Evolutionary conservation across 2,329 filamentous ascomycete genomes (phyloP).

Genomic region (Albophoma yamanashiensis): DNA sequence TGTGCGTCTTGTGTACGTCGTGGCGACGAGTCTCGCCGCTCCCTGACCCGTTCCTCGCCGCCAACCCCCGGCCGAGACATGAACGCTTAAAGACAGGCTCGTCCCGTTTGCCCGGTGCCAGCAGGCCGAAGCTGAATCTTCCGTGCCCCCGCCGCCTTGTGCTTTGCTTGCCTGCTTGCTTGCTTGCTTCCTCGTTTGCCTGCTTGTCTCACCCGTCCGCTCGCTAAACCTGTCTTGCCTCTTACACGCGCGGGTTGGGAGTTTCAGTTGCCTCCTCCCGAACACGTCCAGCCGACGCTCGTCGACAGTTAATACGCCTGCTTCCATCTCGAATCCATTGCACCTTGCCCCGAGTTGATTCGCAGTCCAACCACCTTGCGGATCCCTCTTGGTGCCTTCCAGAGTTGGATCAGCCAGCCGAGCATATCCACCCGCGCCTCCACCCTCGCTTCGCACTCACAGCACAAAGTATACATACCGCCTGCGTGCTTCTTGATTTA

Average conservation of each 20-base stretch:
- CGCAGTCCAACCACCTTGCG: background rate
- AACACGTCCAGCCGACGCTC: background rate
- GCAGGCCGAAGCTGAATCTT: background rate
- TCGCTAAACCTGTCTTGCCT: background rate
- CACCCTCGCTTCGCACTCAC: background rate
- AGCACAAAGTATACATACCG: background rate
- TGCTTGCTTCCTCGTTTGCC: background rate
- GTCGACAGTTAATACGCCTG: background rate
- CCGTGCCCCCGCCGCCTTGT: background rate
- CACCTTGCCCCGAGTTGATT: background rate
- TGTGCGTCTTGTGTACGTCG: no score
- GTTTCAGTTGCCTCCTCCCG: background rate
- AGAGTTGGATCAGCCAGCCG: background rate
- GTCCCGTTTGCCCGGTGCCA: background rate
- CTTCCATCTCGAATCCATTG: background rate
- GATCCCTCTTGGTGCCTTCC: background rate
- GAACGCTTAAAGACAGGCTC: background rate
- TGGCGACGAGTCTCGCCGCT: background rate
- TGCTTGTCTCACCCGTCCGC: background rate
- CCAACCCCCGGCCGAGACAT: background rate
- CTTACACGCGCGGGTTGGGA: background rate
- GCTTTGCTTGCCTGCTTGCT: background rate
- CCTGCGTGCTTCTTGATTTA: background rate
- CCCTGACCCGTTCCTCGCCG: background rate
- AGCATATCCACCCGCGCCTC: background rate